Base-by-base conservation (phyloP, 805 yeast species). In the Cyberlindnera maclurae region DNA sequence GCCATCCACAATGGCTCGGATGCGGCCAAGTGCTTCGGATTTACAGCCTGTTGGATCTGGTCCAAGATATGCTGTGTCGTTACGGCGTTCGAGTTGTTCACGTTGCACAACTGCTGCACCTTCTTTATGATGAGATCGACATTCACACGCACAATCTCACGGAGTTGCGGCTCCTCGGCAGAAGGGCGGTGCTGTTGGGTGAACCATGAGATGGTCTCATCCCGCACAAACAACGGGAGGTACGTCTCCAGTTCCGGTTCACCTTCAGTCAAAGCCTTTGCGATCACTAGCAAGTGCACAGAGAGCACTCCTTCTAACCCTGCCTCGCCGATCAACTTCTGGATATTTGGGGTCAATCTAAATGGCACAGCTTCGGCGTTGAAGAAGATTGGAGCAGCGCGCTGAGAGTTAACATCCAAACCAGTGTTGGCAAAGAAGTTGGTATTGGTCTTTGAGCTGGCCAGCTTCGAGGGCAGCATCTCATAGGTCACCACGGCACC, bases 1-100 rank as follows among this genome's bases (percentile, higher is more conserved):
- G 98, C 93, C 96, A 93, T 86, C 88, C 96, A 93, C 47, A 85
- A 70, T 12, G 88, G 79, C 52, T 93, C 98, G 5, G 95, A 82
- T 39, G 86, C 78, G 12, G 97, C 97, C 50, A 93, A 65, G 52
- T 87, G 86, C 51, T 95, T 76, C 27, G 97, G 97, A 55, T 89
- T 90, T 12, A 89, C 97, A 6, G 98, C 97, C 54, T 86, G 88
- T 5, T 95, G 82, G 37, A 93, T 86, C 55, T 90, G 73, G 52
- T 93, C 97, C 48, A 93, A 71, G 26, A 88, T 84, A 44, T 85
- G 80, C 59, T 90, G 97, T 28, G 95, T 85, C 9, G 95, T 84
- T 2, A 82, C 77, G 26, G 73, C 64, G 26, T 74, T 74, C 29
- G 69, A 66, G 12, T 74, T 70, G 34, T 62, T 60, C 18, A 69